Evolutionary conservation across 371 early-diverging fungal species (phyloP).

Genomic region (Blastocladiella emersonii): DNA sequence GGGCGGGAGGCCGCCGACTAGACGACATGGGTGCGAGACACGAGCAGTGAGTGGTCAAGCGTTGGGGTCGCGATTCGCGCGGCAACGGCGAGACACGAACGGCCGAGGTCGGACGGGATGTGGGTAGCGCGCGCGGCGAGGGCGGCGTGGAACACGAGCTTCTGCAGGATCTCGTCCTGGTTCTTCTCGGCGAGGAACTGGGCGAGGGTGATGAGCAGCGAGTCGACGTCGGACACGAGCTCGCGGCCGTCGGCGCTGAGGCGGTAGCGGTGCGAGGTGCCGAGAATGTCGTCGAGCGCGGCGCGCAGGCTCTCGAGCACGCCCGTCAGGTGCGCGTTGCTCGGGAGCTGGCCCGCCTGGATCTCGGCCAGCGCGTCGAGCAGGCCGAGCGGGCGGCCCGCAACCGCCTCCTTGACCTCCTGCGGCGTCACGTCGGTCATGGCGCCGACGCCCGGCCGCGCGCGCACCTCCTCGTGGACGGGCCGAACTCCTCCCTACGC

Average conservation of each 20-base stretch:
- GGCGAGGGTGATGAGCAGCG: neutral
- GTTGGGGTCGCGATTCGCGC: too few species aligned
- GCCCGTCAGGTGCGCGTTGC: neutral
- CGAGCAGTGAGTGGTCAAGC: too few species aligned
- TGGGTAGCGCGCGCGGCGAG: neutral
- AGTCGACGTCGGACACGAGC: neutral
- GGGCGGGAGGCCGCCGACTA: too few species aligned
- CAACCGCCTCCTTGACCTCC: neutral
- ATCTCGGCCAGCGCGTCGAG: neutral
- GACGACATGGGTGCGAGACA: too few species aligned
- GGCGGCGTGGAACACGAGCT: neutral
- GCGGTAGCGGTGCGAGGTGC: neutral
- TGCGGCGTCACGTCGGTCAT: slow-evolving; percentile 4
- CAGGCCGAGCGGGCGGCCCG: neutral
- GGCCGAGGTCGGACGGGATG: too few species aligned
- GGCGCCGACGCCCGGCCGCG: neutral
- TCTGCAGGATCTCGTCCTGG: slow-evolving; percentile 1
- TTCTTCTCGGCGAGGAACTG: neutral
- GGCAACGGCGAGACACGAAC: too few species aligned
- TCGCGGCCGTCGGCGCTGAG: neutral
- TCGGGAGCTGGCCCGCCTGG: neutral
- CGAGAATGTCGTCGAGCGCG: neutral
- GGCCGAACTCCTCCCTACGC: too few species aligned
- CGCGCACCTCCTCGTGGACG: neutral
- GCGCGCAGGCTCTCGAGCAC: neutral